Conservation (phyloP, 495 filamentous ascomycete species). For the Parmelia sp. region DNA sequence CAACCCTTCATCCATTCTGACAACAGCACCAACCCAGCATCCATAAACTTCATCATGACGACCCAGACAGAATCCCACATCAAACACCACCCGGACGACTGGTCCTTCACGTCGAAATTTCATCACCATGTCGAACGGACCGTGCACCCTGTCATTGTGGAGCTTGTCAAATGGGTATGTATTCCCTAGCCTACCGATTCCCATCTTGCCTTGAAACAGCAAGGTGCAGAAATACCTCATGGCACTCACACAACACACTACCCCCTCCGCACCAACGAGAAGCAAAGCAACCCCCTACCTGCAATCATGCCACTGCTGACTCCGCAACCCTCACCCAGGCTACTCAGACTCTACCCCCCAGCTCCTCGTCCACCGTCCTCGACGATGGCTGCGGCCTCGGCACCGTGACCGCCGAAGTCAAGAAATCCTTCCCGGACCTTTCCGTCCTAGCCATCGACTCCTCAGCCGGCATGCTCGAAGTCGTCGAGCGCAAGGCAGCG, state of each 20-base stretch:
- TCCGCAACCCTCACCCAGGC: neutral
- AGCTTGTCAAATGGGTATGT: constrained; percentile 13
- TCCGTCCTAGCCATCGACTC: constrained; percentile 17
- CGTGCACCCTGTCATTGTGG: constrained; percentile 8
- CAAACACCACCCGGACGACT: constrained; percentile 9
- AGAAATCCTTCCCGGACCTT: constrained; percentile 15
- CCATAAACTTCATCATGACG: neutral
- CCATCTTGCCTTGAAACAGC: neutral
- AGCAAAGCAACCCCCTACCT: too few species aligned
- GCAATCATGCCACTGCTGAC: neutral
- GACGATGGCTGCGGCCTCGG: constrained; percentile 18
- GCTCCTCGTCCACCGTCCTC: constrained; percentile 7
- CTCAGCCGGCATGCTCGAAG: constrained; percentile 17
- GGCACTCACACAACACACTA: neutral
- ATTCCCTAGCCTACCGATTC: neutral
- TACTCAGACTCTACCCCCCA: constrained; percentile 5
- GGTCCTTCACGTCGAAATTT: constrained; percentile 3
- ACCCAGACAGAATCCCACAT: neutral
- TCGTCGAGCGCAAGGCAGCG: constrained; percentile 1
- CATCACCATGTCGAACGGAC: constrained; percentile 15
- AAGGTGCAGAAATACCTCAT: neutral
- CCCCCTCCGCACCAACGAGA: neutral
- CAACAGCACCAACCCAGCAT: too few species aligned
- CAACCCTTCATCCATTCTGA: too few species aligned
- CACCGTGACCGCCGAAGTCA: constrained; percentile 17